These are phyloP conservation scores for Trichomonas tenax DNA, from an alignment of 208 protist genomes.

Conservation along the genomic window DNA sequence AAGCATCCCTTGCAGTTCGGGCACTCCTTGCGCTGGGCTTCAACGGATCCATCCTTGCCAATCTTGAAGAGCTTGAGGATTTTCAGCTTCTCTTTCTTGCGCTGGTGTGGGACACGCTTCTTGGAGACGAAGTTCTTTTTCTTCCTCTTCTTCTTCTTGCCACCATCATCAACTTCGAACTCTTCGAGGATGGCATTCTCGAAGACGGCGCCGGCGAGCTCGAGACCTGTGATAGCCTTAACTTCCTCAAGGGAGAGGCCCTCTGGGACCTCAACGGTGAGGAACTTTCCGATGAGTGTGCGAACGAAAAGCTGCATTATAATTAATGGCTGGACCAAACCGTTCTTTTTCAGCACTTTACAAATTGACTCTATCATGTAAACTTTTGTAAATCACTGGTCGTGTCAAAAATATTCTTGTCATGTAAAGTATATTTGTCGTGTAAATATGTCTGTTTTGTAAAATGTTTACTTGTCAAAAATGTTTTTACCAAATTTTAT, in stretches of 20 bases:
- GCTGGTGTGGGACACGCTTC: conserved; percentile 91
- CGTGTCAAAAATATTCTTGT: too few relatives aligned
- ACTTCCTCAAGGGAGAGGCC: neutral
- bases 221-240: neutral
- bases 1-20: conserved; percentile 90
- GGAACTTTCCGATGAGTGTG: neutral
- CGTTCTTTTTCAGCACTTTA: too few relatives aligned
- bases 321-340: neutral
- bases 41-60: conserved; percentile 81
- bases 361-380: too few relatives aligned
- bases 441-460: too few relatives aligned
- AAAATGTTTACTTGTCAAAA: too few relatives aligned
- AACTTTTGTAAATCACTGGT: too few relatives aligned
- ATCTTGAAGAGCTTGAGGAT: conserved; percentile 98
- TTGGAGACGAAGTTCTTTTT: conserved; percentile 95
- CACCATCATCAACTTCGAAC: conserved; percentile 40
- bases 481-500: too few relatives aligned
- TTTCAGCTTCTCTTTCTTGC: conserved; percentile 96
- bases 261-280: neutral
- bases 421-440: too few relatives aligned
- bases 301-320: neutral
- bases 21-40: conserved; percentile 80
- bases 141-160: conserved; percentile 99
- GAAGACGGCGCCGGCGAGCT: neutral
- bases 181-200: neutral